Percentiles rank a stretch among this genome's conserved stretches.
These are phyloP conservation scores for Porcisia hertigi DNA, from an alignment of 208 protist genomes.

Conservation along the genomic window DNA sequence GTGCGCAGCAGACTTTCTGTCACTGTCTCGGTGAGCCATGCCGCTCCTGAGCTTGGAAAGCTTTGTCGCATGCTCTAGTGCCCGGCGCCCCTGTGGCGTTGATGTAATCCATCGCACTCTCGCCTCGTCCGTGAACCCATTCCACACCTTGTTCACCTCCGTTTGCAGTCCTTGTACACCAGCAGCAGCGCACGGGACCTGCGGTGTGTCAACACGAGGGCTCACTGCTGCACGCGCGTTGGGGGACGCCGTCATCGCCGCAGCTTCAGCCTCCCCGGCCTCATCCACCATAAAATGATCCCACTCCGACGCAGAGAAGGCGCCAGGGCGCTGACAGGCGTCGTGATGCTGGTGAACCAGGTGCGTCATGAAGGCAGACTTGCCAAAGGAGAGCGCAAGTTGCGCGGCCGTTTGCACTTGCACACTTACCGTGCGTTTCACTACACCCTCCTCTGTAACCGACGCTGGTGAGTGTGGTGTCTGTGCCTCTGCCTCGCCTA, in stretches of 20 bases:
- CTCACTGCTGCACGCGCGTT: background rate
- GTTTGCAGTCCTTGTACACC: constrained; percentile 3
- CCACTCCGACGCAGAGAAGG: constrained; percentile 16
- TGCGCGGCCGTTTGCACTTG: constrained; percentile 1
- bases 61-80: constrained; percentile 8
- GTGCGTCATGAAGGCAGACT: constrained; percentile 34
- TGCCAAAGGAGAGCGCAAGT: constrained; percentile 28
- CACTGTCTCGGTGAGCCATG: background rate
- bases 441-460: background rate
- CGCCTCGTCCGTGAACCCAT: constrained; percentile 1
- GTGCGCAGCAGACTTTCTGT: too few relatives aligned
- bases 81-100: constrained; percentile 32
- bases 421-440: background rate
- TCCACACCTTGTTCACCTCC: constrained; percentile 22
- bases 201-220: background rate
- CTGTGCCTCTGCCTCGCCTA: background rate
- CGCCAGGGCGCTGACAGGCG: constrained; percentile 6
- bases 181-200: constrained; percentile 3
- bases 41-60: background rate
- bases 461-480: background rate
- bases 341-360: constrained; percentile 32
- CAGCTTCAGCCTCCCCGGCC: background rate
- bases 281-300: constrained; percentile 12
- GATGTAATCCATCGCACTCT: constrained; percentile 25
- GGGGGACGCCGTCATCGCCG: background rate